Conservation (phyloP, 179 eudicot species). For the Spinacia oleracea region DNA sequence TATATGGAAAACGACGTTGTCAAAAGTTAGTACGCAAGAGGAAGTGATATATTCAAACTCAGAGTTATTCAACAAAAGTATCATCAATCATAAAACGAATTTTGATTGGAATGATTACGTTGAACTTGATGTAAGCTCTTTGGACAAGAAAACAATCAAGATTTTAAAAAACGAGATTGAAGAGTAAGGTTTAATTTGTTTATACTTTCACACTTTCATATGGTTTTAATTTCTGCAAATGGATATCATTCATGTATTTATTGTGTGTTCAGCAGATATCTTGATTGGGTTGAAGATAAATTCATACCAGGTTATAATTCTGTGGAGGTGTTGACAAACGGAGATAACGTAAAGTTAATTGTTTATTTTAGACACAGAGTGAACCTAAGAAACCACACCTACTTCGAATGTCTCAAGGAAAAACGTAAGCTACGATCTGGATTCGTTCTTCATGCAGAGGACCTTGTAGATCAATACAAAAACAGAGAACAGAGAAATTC, state of each 20-base stretch:
- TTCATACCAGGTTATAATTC: neutral
- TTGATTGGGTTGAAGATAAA: no score
- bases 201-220: no score
- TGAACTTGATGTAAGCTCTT: neutral
- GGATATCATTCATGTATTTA: no score
- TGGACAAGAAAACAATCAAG: neutral
- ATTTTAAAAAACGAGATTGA: no score
- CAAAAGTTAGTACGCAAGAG: constrained; percentile 8
- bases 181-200: no score
- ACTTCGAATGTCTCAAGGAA: constrained; percentile 23
- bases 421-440: constrained; percentile 19
- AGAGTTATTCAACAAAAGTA: neutral
- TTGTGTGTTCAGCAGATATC: no score
- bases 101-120: constrained; percentile 8
- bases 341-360: neutral
- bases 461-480: neutral
- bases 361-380: constrained; percentile 10
- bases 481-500: neutral
- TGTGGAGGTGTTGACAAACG: neutral
- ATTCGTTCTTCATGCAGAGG: neutral
- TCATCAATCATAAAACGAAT: constrained; percentile 16
- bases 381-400: neutral
- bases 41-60: constrained; percentile 21
- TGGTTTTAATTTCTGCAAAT: no score
- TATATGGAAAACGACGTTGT: constrained; percentile 12